Percentiles rank a stretch among this genome's conserved stretches.
phyloP scores from a whole-genome alignment of 2,329 filamentous ascomycete species.

The Fonsecaea erecta region DNA sequence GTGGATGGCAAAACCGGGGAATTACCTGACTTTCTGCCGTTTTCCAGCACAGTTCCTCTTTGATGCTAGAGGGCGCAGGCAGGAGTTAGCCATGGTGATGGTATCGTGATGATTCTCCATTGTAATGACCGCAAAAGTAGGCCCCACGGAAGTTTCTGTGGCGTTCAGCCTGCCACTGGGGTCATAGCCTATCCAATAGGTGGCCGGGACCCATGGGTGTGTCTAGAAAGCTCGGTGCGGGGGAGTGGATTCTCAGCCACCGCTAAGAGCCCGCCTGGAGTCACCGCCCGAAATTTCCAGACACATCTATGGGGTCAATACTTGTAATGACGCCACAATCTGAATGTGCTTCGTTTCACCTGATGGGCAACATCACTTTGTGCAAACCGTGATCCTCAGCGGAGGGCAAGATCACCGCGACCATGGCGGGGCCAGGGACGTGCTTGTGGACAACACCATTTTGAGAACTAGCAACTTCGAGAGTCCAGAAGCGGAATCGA shows the following conservation, averaged over 20 bases:
- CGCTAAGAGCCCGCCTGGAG: neutral
- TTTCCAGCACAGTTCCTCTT: neutral
- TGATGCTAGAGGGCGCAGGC: neutral
- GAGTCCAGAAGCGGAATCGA: slow-evolving; percentile 15
- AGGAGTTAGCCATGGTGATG: neutral
- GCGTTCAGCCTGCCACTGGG: neutral
- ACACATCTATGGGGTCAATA: slow-evolving; percentile 1
- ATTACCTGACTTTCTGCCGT: neutral
- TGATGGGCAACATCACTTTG: neutral
- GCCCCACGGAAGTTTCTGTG: neutral
- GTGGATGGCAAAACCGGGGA: too few species aligned
- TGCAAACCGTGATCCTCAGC: neutral
- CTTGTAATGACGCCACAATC: neutral
- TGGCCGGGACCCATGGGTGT: neutral
- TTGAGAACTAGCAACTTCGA: slow-evolving; percentile 12
- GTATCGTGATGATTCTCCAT: neutral
- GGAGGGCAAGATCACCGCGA: neutral
- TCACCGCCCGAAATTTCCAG: neutral
- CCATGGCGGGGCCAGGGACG: neutral
- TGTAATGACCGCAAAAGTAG: neutral
- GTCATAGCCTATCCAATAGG: neutral
- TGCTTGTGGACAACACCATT: neutral
- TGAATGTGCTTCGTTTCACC: neutral
- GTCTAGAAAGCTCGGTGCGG: neutral
- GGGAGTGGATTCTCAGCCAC: neutral